A percentile compares a stretch with the other conserved stretches of the same genome.
Conservation (phyloP, 75 land plant genomes). For the Cryptomeria japonica region DNA sequence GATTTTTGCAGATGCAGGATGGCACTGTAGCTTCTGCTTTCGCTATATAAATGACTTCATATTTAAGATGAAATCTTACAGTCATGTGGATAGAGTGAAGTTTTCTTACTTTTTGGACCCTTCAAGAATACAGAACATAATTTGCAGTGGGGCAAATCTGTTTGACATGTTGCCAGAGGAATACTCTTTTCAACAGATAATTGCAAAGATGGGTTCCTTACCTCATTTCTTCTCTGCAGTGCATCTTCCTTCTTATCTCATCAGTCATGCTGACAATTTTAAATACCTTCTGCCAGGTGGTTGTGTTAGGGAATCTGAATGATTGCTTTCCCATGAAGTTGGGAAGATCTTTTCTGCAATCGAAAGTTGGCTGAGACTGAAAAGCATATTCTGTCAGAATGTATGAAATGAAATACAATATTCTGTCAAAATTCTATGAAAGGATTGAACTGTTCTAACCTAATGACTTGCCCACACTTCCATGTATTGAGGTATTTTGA, state of each 20-base stretch:
- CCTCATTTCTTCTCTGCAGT: constrained; percentile 64
- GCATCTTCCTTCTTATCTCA: constrained; percentile 63
- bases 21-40: constrained; percentile 88
- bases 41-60: constrained; percentile 62
- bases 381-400: too few species aligned
- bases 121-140: constrained; percentile 54
- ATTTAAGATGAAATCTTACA: constrained; percentile 90
- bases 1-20: constrained; percentile 63
- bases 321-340: background rate
- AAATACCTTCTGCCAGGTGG: constrained; percentile 80
- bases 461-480: too few species aligned
- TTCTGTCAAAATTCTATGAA: too few species aligned
- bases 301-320: constrained; percentile 52
- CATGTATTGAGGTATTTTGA: too few species aligned
- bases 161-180: constrained; percentile 95
- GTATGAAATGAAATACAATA: too few species aligned
- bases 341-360: background rate
- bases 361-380: too few species aligned
- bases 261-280: constrained; percentile 59
- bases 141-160: constrained; percentile 72
- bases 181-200: constrained; percentile 73
- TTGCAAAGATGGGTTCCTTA: constrained; percentile 77
- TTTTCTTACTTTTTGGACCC: constrained; percentile 56
- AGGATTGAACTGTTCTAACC: too few species aligned
- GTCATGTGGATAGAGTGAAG: constrained; percentile 77